These are phyloP conservation scores for Durio zibethinus DNA, from an alignment of 345 rosid species.

Conservation along the genomic window DNA sequence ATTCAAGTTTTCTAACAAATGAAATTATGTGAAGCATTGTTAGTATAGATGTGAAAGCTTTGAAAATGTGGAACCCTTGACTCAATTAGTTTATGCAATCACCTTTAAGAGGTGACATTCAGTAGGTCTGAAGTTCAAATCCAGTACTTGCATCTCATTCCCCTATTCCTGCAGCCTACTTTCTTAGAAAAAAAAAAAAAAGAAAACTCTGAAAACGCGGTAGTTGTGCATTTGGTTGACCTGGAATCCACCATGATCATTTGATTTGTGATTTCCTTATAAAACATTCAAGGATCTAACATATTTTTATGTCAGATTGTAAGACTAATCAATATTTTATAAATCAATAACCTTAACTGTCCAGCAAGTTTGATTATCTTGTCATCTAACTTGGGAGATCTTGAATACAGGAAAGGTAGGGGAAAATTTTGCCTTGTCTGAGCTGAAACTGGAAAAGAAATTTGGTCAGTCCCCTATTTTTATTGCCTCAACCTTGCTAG, in stretches of 20 bases:
- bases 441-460: conserved; percentile 56
- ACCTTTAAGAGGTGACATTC: too few relatives aligned
- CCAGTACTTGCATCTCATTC: too few relatives aligned
- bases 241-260: not conserved
- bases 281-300: not conserved
- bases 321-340: not conserved
- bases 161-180: too few relatives aligned
- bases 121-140: too few relatives aligned
- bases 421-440: conserved; percentile 22
- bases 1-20: not conserved
- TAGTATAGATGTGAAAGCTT: too few relatives aligned
- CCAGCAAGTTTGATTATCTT: not conserved
- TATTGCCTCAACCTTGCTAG: conserved; percentile 49
- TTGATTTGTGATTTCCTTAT: not conserved
- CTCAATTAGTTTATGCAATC: too few relatives aligned
- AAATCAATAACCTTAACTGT: not conserved
- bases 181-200: too few relatives aligned
- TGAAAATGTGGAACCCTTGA: too few relatives aligned
- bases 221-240: not conserved
- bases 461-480: conserved; percentile 71
- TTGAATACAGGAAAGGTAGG: conserved; percentile 28
- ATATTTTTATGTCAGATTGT: not conserved
- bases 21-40: not conserved
- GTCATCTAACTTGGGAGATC: conserved; percentile 5
- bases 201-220: not conserved